Evolutionary conservation across 2,329 filamentous ascomycete species (phyloP).

Genomic region (Aspergillus aculeatus): DNA sequence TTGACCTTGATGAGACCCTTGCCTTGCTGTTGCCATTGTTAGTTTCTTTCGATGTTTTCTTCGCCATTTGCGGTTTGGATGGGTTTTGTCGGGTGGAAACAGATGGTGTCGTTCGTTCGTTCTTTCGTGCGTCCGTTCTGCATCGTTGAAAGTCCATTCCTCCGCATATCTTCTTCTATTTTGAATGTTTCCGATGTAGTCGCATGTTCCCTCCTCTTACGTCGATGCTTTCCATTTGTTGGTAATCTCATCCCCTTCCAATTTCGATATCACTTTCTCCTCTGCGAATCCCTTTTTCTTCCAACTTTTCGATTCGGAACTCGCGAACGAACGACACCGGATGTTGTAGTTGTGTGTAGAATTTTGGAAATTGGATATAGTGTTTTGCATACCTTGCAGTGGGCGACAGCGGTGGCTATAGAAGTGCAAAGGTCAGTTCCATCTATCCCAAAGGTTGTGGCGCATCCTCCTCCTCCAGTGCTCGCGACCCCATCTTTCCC

Average conservation of each 20-base stretch:
- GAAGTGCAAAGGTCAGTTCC: conserved; percentile 24
- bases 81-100: neutral
- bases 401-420: conserved; percentile 78
- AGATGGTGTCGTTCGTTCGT: conserved; percentile 1
- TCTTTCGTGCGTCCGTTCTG: neutral
- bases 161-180: conserved; percentile 6
- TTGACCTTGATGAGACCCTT: conserved; percentile 98
- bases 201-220: neutral
- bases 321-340: neutral
- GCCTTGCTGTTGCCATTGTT: conserved; percentile 55
- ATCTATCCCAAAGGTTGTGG: neutral
- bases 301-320: neutral
- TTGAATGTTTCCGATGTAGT: neutral
- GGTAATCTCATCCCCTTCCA: neutral
- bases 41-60: conserved; percentile 21
- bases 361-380: conserved; percentile 10
- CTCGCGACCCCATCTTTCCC: neutral
- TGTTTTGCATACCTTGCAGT: conserved; percentile 72
- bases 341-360: neutral
- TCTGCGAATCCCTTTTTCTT: neutral
- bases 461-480: neutral
- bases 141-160: neutral
- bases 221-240: neutral
- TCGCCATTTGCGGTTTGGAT: neutral
- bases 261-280: neutral